A percentile compares a stretch with the other conserved stretches of the same genome.
Evolutionary conservation across 148 eudicot species (phyloP).

Genomic region (Rhododendron henanense): DNA sequence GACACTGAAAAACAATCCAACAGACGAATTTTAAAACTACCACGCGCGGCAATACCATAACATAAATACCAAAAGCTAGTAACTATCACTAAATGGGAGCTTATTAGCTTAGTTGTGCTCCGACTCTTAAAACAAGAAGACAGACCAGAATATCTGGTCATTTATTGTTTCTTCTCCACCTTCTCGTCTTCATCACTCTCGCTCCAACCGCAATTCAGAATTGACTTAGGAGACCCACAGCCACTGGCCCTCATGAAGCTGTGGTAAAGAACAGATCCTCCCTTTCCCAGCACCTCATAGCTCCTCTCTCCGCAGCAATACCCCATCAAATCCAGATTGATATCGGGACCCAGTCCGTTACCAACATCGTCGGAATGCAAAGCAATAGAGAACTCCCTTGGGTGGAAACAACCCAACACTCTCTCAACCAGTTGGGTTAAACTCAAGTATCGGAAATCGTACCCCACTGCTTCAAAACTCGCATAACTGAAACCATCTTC

Average conservation of each 20-base stretch:
- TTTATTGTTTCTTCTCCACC: constrained; percentile 16
- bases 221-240: constrained; percentile 42
- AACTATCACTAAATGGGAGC: not conserved
- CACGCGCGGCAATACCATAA: not conserved
- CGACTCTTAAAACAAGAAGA: not conserved
- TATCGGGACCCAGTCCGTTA: constrained; percentile 10
- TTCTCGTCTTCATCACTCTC: constrained; percentile 50
- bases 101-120: not conserved
- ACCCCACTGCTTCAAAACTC: constrained; percentile 74
- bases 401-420: constrained; percentile 63
- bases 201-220: constrained; percentile 34
- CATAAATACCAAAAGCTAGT: not conserved
- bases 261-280: constrained; percentile 34
- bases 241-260: constrained; percentile 25
- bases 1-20: not conserved
- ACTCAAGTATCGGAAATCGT: constrained; percentile 39
- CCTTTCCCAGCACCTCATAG: constrained; percentile 34
- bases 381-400: constrained; percentile 59
- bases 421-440: constrained; percentile 47
- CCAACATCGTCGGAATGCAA: constrained; percentile 33
- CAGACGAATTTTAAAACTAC: not conserved
- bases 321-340: constrained; percentile 22
- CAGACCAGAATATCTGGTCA: constrained; percentile 7
- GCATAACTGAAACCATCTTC: constrained; percentile 90
- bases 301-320: constrained; percentile 30